These are phyloP conservation scores for Bryoerythrophyllum caledonicum DNA, from an alignment of 225 moss, liverwort and hornwort genomes.

Conservation along the genomic window DNA sequence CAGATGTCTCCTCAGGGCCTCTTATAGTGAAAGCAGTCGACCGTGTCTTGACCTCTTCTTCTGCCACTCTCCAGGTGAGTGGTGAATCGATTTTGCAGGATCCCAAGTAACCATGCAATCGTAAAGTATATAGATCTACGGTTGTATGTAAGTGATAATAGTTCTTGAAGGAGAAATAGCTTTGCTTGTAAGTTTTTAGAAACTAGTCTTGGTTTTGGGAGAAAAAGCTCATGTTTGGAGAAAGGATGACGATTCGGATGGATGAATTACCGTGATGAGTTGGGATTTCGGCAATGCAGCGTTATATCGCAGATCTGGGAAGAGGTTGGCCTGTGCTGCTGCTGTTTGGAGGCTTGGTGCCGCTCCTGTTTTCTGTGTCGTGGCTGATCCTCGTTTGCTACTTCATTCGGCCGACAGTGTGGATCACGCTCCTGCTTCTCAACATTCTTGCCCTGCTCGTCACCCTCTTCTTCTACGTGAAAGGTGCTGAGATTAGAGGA, in stretches of 20 bases:
- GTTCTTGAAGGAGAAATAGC: too few species aligned
- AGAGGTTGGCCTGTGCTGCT: slow-evolving; percentile 84
- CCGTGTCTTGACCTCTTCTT: slow-evolving; percentile 58
- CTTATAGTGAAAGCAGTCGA: slow-evolving; percentile 67
- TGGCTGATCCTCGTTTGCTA: slow-evolving; percentile 75
- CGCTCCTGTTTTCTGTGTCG: slow-evolving; percentile 62
- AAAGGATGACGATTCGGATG: too few species aligned
- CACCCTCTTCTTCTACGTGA: slow-evolving; percentile 73
- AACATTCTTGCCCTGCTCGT: slow-evolving; percentile 72
- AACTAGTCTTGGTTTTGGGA: too few species aligned
- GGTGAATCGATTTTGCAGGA: too few species aligned
- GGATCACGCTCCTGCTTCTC: slow-evolving; percentile 65
- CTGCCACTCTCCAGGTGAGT: slow-evolving; percentile 69
- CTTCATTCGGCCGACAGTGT: slow-evolving; percentile 64
- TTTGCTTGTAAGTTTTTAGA: too few species aligned
- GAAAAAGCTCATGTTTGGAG: too few species aligned
- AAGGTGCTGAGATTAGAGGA: slow-evolving; percentile 41
- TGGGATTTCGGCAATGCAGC: slow-evolving; percentile 45
- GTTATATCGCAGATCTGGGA: slow-evolving; percentile 81
- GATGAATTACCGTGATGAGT: background rate
- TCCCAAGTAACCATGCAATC: too few species aligned
- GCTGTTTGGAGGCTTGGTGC: slow-evolving; percentile 84
- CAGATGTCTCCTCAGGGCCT: slow-evolving; percentile 55
- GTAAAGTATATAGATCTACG: too few species aligned
- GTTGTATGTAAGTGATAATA: too few species aligned